Evolutionary conservation across 2,329 filamentous ascomycete genomes (phyloP).

Genomic region (Venturiaceae sp.): DNA sequence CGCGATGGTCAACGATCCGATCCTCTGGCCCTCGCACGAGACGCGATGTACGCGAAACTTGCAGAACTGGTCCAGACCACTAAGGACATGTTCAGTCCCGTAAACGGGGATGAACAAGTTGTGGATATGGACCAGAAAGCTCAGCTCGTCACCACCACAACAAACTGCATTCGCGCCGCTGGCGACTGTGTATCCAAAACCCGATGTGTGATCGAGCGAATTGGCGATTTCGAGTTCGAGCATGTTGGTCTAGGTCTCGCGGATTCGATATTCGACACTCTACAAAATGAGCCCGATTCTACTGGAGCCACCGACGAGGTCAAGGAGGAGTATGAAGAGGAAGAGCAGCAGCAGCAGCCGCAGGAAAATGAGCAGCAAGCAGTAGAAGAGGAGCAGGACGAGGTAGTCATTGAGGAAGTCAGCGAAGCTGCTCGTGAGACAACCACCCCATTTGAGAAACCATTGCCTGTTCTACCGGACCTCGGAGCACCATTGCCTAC

Average conservation of each 20-base stretch:
- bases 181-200: conserved; percentile 87
- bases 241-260: conserved; percentile 35
- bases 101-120: conserved; percentile 62
- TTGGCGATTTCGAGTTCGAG: conserved; percentile 82
- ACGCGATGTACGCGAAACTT: conserved; percentile 70
- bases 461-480: conserved; percentile 3
- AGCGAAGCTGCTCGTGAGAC: background rate
- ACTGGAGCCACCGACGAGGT: background rate
- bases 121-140: conserved; percentile 73
- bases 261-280: conserved; percentile 23
- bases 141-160: conserved; percentile 67
- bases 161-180: conserved; percentile 78
- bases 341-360: conserved; percentile 6
- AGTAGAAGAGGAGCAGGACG: background rate
- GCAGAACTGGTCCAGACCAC: conserved; percentile 73
- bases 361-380: background rate
- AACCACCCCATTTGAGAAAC: conserved; percentile 1
- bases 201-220: conserved; percentile 73
- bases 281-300: conserved; percentile 11
- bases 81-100: conserved; percentile 65
- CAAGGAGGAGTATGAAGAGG: conserved; percentile 8
- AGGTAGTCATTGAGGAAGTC: background rate
- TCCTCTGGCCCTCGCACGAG: conserved; percentile 57
- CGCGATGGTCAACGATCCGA: conserved; percentile 62
- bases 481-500: conserved; percentile 26